Base-by-base conservation (phyloP, 306 rosid species). In the Carpinus fangiana region DNA sequence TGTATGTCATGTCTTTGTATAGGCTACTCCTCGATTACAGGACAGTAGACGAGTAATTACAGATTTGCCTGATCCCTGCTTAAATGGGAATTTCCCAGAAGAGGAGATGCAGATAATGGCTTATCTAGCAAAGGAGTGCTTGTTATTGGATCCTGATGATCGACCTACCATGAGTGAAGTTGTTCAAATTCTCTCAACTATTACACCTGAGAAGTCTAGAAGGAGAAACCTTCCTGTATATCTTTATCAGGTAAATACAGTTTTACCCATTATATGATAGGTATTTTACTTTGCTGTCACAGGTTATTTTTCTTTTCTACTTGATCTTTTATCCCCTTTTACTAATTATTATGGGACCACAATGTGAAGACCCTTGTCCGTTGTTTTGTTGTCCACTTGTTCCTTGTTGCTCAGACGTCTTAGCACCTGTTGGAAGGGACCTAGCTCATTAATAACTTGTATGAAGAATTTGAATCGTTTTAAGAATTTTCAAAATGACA, bases 91-190 rank as follows among this genome's bases (percentile, higher is more conserved):
- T 70, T 93, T 87, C 84, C 97, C 93, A 9, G 88, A 81, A 84
- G 93, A 91, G 72, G 99, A 95, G 86, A 74, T 95, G 91, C 93
- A 88, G 41, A 83, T 95, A 86, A 90, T 95, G 97, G 97, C 98
- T 74, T 89, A 87, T 88, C 86, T 95, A 76, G 98, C 99, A 67
- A 92, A 91, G 85, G 99, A 95, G 83, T 95, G 99, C 78, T 89
- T 95, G 82, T 82, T 90, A 31, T 85, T 90, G 87, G 98, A 95
- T 82, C 99, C 99, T 46, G 98, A 93, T 14, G 86, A 87, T 75
- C 83, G 99, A 76, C 99, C 99, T 73, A 88, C 91, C 12, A 95
- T 91, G 99, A 90, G 97, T 76, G 99, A 95, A 84, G 96, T 93
- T 75, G 98, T 95, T 90, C 97, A 91, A 83, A 87, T 95, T 72